Evolutionary conservation across 805 yeast genomes (phyloP), one percentile per base, ranked within the genome.

Genomic region (Wickerhamomyces sydowiorum): DNA sequence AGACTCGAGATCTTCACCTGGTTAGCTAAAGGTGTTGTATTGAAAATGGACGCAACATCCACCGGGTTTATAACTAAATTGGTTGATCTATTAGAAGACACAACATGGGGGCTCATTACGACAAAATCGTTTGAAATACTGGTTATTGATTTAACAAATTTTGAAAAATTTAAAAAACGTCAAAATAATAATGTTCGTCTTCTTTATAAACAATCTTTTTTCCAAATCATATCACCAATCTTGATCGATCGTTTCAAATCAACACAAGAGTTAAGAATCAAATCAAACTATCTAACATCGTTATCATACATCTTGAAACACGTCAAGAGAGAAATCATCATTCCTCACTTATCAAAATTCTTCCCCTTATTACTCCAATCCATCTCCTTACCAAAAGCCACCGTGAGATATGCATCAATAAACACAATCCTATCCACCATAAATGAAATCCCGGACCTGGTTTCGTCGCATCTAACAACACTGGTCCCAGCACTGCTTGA

Each of bases 121-220:
- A 76, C 89, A 1, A 74, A 67, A 43, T 69, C 82, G 5, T 73
- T 86, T 39, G 85, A 79, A 32, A 68, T 88, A 3, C 56, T 87
- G 17, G 75, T 86, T 24, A 68, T 80, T n/a, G 90, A 87, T 51
- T 70, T 85, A 38, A 74, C 76, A 15, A 64, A 83, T 6, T 76
- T 84, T 42, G 64, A 70, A 36, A 78, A 76, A 52, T 72, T 48
- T 36, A 68, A 65, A 46, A 61, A 69, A 56, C 50, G 59, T 54
- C 30, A 70, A 47, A 78, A 78, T 47, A 70, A 84, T 42, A 77
- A 80, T 45, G 74, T 83, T 17, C 75, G 85, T 44, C 60, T 75
- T 36, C 68, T 93, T 20, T 87, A 84, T 70, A 88, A 88, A 57
- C 99, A 93, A 56, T 80, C 80, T 48, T 70, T 86, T 21, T 87